Evolutionary conservation across 73 alveolate species (phyloP).

Genomic region (Paramecium pentaurelia): DNA sequence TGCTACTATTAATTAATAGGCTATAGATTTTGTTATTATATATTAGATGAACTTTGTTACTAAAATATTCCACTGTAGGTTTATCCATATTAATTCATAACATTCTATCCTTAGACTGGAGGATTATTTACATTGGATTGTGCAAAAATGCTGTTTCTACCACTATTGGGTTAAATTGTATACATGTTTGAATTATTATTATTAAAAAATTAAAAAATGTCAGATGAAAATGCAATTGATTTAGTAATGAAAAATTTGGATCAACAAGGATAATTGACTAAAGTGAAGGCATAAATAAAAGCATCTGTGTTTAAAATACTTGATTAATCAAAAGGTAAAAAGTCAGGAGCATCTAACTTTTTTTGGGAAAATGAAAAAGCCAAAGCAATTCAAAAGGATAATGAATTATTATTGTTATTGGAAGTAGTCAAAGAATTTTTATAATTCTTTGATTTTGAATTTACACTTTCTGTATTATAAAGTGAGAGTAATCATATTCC

Average conservation of each 20-base stretch:
- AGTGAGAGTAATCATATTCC: slow-evolving; percentile 26
- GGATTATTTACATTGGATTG: neutral
- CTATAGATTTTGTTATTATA: neutral
- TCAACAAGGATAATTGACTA: neutral
- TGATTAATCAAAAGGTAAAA: slow-evolving; percentile 44
- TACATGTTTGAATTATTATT: neutral
- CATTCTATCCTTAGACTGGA: neutral
- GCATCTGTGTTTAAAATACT: slow-evolving; percentile 28
- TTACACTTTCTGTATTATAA: neutral
- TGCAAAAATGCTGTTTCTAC: neutral
- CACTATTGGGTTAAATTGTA: neutral
- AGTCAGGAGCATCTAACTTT: slow-evolving; percentile 6
- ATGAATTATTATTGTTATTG: neutral
- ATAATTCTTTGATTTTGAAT: slow-evolving; percentile 26
- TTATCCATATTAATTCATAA: neutral
- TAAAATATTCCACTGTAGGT: neutral
- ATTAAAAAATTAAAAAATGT: slow-evolving; percentile 18
- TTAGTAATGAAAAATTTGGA: neutral
- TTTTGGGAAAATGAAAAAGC: slow-evolving; percentile 51
- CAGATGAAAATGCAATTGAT: slow-evolving; percentile 29
- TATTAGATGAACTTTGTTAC: neutral
- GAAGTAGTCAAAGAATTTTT: slow-evolving; percentile 31
- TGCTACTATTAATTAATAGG: neutral
- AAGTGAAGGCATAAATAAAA: slow-evolving; percentile 37
- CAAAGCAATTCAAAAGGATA: neutral